These are phyloP conservation scores for Tuber indicum DNA, from an alignment of 495 filamentous ascomycete species.

Conservation along the genomic window DNA sequence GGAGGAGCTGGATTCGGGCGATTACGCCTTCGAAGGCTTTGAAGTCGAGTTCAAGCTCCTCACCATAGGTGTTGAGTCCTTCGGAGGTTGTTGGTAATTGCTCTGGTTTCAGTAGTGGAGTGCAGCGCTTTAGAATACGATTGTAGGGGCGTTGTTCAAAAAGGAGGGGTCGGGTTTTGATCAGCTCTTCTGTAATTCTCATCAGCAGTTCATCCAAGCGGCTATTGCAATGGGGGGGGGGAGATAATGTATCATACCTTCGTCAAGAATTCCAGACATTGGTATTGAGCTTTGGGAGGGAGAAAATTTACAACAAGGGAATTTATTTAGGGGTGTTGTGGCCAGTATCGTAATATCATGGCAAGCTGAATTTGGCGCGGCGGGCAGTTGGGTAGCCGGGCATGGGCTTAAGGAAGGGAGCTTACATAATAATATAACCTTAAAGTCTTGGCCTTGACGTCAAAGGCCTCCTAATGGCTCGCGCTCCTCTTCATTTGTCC, in stretches of 20 bases:
- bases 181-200: constrained; percentile 60
- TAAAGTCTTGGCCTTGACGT: background rate
- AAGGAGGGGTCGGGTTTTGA: constrained; percentile 80
- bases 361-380: background rate
- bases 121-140: constrained; percentile 73
- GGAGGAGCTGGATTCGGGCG: constrained; percentile 78
- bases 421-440: background rate
- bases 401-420: background rate
- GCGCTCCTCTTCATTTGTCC: background rate
- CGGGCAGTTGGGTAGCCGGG: background rate
- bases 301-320: background rate
- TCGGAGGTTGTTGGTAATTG: constrained; percentile 52
- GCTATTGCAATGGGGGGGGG: background rate
- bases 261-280: constrained; percentile 21
- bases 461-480: background rate
- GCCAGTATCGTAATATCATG: background rate
- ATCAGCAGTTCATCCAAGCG: constrained; percentile 23
- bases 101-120: constrained; percentile 47
- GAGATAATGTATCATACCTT: constrained; percentile 9
- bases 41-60: constrained; percentile 85
- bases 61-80: constrained; percentile 58
- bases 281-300: background rate
- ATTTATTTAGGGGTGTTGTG: background rate
- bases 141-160: constrained; percentile 93
- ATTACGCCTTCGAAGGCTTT: constrained; percentile 82